Conservation (phyloP, 495 filamentous ascomycete species). For the Staphylotrichum tortipilum region DNA sequence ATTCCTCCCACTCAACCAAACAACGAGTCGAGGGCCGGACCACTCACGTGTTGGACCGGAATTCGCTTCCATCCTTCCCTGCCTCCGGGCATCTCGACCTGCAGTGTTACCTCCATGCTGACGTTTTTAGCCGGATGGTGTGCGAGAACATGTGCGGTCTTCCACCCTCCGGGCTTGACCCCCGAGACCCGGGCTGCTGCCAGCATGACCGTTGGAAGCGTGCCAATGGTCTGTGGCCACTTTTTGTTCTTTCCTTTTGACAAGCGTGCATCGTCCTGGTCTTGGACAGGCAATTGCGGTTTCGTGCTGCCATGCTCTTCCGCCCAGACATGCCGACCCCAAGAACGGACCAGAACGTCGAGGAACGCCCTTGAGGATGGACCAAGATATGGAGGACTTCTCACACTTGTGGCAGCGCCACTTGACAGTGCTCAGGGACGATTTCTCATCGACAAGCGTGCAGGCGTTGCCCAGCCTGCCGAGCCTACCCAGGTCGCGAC, state of each 20-base stretch:
- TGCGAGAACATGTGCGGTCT: background rate
- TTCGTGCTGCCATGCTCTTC: no score
- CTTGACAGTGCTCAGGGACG: slow-evolving; percentile 5
- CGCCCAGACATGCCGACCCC: no score
- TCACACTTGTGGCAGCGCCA: slow-evolving; percentile 15
- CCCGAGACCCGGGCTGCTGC: no score
- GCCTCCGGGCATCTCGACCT: background rate
- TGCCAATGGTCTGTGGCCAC: no score
- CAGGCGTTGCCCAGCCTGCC: slow-evolving; percentile 7
- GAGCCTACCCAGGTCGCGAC: no score
- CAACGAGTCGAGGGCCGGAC: no score
- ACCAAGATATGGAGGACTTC: slow-evolving; percentile 5
- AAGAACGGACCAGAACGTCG: no score
- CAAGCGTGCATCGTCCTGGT: background rate
- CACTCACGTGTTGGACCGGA: slow-evolving; percentile 7
- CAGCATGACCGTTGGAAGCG: no score
- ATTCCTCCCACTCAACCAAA: background rate
- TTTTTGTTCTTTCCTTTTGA: no score
- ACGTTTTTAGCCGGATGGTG: slow-evolving; percentile 13
- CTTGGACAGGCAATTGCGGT: no score
- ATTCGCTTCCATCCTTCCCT: slow-evolving; percentile 1
- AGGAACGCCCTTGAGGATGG: background rate
- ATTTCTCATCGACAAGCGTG: slow-evolving; percentile 10
- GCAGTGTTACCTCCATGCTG: slow-evolving; percentile 12
- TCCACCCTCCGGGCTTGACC: background rate